phyloP scores from a whole-genome alignment of 257 asterid species.

The Penstemon newberryi region DNA sequence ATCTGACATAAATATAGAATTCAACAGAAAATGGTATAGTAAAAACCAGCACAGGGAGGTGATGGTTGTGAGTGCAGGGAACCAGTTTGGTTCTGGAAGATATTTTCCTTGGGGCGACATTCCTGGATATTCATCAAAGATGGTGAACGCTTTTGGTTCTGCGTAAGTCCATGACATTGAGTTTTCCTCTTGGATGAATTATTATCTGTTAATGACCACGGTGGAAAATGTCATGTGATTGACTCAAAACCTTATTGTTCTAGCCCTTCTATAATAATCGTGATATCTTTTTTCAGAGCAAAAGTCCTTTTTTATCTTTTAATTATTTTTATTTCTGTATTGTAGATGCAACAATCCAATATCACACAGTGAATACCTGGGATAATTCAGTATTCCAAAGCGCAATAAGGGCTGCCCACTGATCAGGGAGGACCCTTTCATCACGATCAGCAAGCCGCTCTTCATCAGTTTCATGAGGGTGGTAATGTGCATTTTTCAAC shows the following conservation, averaged over 20 bases:
- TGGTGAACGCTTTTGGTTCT: constrained; percentile 17
- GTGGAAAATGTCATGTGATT: background rate
- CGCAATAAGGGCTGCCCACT: constrained; percentile 41
- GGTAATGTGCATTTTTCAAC: constrained; percentile 35
- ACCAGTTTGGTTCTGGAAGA: background rate
- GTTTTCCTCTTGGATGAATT: constrained; percentile 21
- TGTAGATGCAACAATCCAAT: background rate
- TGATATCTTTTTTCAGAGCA: background rate
- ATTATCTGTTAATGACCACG: constrained; percentile 21
- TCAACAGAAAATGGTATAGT: background rate
- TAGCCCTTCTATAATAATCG: background rate
- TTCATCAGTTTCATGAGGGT: constrained; percentile 39
- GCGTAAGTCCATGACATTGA: background rate
- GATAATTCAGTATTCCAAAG: constrained; percentile 41
- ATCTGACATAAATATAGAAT: background rate
- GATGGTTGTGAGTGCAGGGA: background rate
- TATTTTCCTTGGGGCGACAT: no score
- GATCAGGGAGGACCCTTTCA: constrained; percentile 49
- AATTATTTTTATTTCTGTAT: background rate
- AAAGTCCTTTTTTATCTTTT: no score
- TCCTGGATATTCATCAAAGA: background rate
- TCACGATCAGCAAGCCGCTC: constrained; percentile 45
- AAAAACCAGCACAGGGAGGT: constrained; percentile 20
- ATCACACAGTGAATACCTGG: constrained; percentile 28
- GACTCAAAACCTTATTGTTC: background rate